phyloP scores from a whole-genome alignment of 75 land plant genomes.

The Adiantum capillusveneris region DNA sequence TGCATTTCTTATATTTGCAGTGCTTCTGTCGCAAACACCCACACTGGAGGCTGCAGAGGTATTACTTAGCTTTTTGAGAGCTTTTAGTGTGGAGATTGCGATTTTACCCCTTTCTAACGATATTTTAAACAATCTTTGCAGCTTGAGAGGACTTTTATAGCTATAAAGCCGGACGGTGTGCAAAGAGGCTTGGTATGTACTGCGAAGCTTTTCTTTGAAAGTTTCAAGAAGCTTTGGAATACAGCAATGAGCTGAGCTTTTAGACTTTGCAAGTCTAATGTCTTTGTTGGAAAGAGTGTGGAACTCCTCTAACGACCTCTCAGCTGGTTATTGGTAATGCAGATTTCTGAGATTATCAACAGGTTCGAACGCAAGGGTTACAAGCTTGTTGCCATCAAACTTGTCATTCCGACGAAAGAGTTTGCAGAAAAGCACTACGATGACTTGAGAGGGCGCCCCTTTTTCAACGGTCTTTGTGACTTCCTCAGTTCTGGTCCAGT shows the following conservation, averaged over 20 bases:
- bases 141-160: slow-evolving; percentile 95
- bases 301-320: no score
- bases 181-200: slow-evolving; percentile 86
- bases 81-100: no score
- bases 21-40: slow-evolving; percentile 65
- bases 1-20: slow-evolving; percentile 25
- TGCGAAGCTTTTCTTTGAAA: no score
- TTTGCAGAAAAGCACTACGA: slow-evolving; percentile 91
- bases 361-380: slow-evolving; percentile 93
- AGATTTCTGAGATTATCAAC: slow-evolving; percentile 84
- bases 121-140: slow-evolving; percentile 13
- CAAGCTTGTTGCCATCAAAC: slow-evolving; percentile 88
- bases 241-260: no score
- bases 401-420: slow-evolving; percentile 80
- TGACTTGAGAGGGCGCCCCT: slow-evolving; percentile 81
- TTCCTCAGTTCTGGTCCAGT: slow-evolving; percentile 97
- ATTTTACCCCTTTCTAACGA: no score
- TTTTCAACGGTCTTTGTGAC: slow-evolving; percentile 87
- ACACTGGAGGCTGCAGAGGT: slow-evolving; percentile 87
- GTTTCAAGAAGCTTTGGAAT: no score
- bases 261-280: no score
- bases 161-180: slow-evolving; percentile 96
- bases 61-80: not conserved
- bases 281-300: no score
- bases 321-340: not conserved